Evolutionary conservation across 2,329 filamentous ascomycete genomes (phyloP).

Genomic region (Aspergillus sojae): DNA sequence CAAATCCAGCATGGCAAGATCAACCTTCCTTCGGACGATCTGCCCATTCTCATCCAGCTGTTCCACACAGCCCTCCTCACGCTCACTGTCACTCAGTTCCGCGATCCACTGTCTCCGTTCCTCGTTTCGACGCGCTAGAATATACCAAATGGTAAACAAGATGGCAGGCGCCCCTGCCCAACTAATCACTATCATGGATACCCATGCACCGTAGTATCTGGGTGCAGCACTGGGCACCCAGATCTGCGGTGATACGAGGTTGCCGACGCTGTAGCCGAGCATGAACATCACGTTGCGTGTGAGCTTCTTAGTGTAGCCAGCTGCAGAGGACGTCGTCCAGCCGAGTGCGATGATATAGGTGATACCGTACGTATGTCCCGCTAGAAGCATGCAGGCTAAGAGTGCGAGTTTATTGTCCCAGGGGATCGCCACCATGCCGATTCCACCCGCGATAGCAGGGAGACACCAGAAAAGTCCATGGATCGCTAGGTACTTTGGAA

Average conservation of each 20-base stretch:
- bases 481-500: not conserved
- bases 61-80: constrained; percentile 4
- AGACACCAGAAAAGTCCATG: constrained; percentile 2
- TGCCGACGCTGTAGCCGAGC: constrained; percentile 6
- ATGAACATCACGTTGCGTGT: constrained; percentile 9
- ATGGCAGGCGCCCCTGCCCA: not conserved
- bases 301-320: constrained; percentile 6
- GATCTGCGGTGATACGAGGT: constrained; percentile 8
- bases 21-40: constrained; percentile 2
- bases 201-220: constrained; percentile 1
- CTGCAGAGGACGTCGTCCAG: constrained; percentile 1
- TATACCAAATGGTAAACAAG: not conserved
- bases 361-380: constrained; percentile 1
- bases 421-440: not conserved
- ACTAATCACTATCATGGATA: not conserved
- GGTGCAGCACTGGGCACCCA: constrained; percentile 3
- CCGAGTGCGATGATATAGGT: constrained; percentile 2
- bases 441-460: not conserved
- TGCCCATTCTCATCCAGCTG: constrained; percentile 10
- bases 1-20: constrained; percentile 6
- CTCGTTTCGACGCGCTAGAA: not conserved
- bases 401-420: not conserved
- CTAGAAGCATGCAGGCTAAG: not conserved
- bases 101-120: constrained; percentile 1
- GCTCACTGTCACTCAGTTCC: constrained; percentile 1